Evolutionary conservation across 2,329 filamentous ascomycete genomes (phyloP).

Genomic region (Ceratocystis cacaofunesta): DNA sequence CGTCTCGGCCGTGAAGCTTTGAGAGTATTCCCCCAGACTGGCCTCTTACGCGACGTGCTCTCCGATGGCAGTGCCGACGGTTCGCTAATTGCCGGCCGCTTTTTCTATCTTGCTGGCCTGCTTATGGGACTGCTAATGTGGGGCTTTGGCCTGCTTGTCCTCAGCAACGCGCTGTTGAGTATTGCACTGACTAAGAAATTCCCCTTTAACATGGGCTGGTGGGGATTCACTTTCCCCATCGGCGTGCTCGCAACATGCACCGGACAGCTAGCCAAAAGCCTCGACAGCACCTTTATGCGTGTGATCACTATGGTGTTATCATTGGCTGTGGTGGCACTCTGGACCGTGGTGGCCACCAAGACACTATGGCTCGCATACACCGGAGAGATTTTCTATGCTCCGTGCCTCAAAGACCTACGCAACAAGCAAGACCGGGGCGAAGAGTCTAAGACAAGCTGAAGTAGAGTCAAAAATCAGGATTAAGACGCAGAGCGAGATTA

Average conservation of each 20-base stretch:
- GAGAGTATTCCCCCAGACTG: slow-evolving; percentile 26
- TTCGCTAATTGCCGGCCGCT: slow-evolving; percentile 43
- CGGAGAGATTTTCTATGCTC: slow-evolving; percentile 32
- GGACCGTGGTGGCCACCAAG: slow-evolving; percentile 28
- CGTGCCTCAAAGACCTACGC: slow-evolving; percentile 25
- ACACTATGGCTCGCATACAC: slow-evolving; percentile 27
- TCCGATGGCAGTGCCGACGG: slow-evolving; percentile 31
- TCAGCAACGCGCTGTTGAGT: slow-evolving; percentile 30
- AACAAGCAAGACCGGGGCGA: slow-evolving; percentile 22
- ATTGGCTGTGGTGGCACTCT: slow-evolving; percentile 28
- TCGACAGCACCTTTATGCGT: slow-evolving; percentile 31
- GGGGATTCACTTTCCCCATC: slow-evolving; percentile 34
- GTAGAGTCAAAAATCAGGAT: not conserved
- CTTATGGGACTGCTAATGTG: slow-evolving; percentile 29
- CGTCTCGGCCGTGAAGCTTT: slow-evolving; percentile 36
- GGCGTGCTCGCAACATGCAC: slow-evolving; percentile 32
- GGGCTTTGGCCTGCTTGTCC: slow-evolving; percentile 32
- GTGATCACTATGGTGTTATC: slow-evolving; percentile 29
- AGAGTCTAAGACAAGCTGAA: slow-evolving; percentile 8
- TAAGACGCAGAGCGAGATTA: too few relatives aligned
- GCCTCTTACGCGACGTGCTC: slow-evolving; percentile 29
- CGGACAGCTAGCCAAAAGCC: slow-evolving; percentile 26
- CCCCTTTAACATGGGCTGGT: slow-evolving; percentile 35
- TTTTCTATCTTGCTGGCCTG: slow-evolving; percentile 19
- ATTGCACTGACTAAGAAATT: slow-evolving; percentile 28